Percentiles rank a stretch among this genome's conserved stretches.
Conservation (phyloP, 2,329 filamentous ascomycete species). For the Ophiostoma sp. region DNA sequence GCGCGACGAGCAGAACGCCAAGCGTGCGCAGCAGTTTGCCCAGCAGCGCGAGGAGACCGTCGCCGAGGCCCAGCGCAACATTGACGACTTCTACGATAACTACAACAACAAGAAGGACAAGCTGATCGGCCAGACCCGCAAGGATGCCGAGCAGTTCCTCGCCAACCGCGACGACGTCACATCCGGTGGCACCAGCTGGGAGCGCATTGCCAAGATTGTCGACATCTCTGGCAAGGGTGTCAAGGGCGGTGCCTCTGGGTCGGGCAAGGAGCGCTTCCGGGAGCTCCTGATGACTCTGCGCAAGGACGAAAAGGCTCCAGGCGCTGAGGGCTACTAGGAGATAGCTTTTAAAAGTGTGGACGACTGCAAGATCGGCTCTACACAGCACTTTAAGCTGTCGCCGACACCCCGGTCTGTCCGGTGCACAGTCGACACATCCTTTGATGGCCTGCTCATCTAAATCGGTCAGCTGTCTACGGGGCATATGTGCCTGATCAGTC, state of each 20-base stretch:
- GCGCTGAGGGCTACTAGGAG: conserved; percentile 57
- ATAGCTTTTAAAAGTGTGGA: conserved; percentile 23
- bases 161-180: conserved; percentile 85
- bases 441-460: conserved; percentile 12
- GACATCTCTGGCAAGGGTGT: conserved; percentile 90
- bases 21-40: conserved; percentile 77
- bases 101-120: conserved; percentile 99
- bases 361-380: conserved; percentile 10
- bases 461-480: neutral
- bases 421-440: neutral
- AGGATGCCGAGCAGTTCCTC: conserved; percentile 90
- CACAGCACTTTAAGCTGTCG: conserved; percentile 17
- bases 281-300: conserved; percentile 80
- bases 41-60: conserved; percentile 79
- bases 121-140: conserved; percentile 76
- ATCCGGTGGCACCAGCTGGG: conserved; percentile 94
- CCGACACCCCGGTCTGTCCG: neutral
- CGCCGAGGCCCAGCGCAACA: conserved; percentile 84
- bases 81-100: conserved; percentile 99
- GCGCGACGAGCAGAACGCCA: conserved; percentile 74
- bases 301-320: conserved; percentile 85
- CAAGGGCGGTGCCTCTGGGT: conserved; percentile 79
- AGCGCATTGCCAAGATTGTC: conserved; percentile 95
- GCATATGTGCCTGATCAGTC: neutral
- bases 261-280: conserved; percentile 93